Evolutionary conservation across 2,329 filamentous ascomycete species (phyloP), one percentile per base, ranked within the genome.

Genomic region (Cladosporium sp.): DNA sequence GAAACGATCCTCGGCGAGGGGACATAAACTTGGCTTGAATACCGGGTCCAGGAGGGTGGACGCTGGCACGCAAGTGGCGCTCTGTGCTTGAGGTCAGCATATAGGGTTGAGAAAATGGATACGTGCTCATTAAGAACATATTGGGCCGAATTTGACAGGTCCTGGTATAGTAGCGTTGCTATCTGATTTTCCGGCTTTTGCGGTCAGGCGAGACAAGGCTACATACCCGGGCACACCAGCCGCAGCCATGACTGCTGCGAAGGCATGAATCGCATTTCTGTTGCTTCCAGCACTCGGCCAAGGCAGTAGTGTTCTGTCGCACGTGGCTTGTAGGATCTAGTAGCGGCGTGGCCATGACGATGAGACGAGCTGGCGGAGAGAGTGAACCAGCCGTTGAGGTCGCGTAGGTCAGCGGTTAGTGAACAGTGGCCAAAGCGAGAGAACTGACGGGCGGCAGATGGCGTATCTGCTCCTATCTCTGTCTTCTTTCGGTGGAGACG

Each of bases 1-100:
- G 51, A 70, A 76, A 43, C 72, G 66, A 58, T 75, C 73, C 48
- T 69, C 68, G 36, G 67, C 64, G 7, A 68, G 55, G 3, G 65
- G 65, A 45, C 65, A 68, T 20, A 62, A 55, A 17, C 57, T 47
- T 7, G 67, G 37, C 40, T 65, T 62, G 6, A 63, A 66, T 11
- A 73, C 55, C 1, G 73, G 72, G 1, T 69, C 63, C 17, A 73
- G 63, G 1, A 74, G 64, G 12, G 68, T 69, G 32, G 68, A 65
- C 4, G 68, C 64, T 0, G 72, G 70, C 2, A 75, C 64, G 53
- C 73, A 76, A 5, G 70, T 70, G 7, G 59, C 62, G 11, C 70
- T 72, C 48, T 51, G 34, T 43, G 5, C 20, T n/a, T 8, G 24
- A 20, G 7, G 37, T 44, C 42, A 44, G 42, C 41, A n/a, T n/a